These are phyloP conservation scores for Talaromyces amestolkiae DNA, from an alignment of 2,329 filamentous ascomycete species.

Conservation along the genomic window DNA sequence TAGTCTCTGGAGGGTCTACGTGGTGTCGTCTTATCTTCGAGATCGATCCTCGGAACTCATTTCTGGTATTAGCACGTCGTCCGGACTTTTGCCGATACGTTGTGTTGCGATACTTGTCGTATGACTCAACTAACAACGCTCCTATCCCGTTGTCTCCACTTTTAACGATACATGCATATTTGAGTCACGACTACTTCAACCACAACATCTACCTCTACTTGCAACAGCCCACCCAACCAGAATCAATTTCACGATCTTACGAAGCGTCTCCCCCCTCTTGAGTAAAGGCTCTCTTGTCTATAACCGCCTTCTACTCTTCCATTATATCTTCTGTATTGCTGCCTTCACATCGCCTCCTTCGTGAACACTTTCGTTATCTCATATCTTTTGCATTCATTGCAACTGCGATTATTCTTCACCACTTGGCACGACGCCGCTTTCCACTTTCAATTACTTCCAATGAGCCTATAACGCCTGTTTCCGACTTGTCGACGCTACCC, in stretches of 20 bases:
- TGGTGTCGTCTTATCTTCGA: neutral
- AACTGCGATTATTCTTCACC: slow-evolving; percentile 24
- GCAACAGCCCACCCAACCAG: slow-evolving; percentile 26
- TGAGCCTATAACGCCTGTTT: slow-evolving; percentile 42
- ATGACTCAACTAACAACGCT: slow-evolving; percentile 17
- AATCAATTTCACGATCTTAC: slow-evolving; percentile 38
- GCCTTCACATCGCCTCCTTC: neutral
- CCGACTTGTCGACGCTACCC: slow-evolving; percentile 35
- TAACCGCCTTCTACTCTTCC: slow-evolving; percentile 18
- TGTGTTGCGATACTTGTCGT: slow-evolving; percentile 9
- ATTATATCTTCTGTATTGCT: slow-evolving; percentile 9
- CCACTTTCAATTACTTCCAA: slow-evolving; percentile 31
- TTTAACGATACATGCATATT: slow-evolving; percentile 16
- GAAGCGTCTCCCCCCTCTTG: slow-evolving; percentile 31
- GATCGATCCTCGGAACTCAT: neutral
- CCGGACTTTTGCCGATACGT: slow-evolving; percentile 2
- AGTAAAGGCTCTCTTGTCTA: slow-evolving; percentile 15
- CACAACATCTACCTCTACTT: slow-evolving; percentile 31
- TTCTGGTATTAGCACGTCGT: slow-evolving; percentile 3
- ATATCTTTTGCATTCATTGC: slow-evolving; percentile 10
- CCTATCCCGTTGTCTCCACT: slow-evolving; percentile 19
- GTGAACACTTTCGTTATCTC: slow-evolving; percentile 11
- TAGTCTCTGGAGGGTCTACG: slow-evolving; percentile 19
- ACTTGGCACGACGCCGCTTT: slow-evolving; percentile 21
- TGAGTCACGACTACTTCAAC: slow-evolving; percentile 31